Conservation (phyloP, 345 rosid genomes). For the Microcos paniculata region DNA sequence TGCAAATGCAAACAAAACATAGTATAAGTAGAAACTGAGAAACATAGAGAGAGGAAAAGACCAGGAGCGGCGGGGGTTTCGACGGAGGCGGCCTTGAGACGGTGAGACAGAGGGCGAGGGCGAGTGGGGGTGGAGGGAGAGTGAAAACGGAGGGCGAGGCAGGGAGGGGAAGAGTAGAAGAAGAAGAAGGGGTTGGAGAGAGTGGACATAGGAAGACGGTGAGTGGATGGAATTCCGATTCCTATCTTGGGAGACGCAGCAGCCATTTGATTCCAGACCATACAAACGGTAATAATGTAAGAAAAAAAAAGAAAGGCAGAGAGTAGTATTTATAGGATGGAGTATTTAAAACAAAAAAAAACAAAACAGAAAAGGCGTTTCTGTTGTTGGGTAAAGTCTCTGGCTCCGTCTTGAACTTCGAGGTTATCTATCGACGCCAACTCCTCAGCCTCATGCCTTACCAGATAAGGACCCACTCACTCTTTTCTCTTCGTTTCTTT, state of each 20-base stretch:
- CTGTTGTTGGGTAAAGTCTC: no score
- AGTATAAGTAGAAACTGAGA: background rate
- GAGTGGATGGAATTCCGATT: slow-evolving; percentile 17
- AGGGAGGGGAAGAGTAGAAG: slow-evolving; percentile 31
- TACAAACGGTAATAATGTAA: slow-evolving; percentile 20
- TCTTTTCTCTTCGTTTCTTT: no score
- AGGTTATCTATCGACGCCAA: no score
- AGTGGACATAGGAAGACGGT: slow-evolving; percentile 32
- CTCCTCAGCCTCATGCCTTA: no score
- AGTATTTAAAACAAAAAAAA: no score
- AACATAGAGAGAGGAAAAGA: slow-evolving; percentile 17
- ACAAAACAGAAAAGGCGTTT: no score
- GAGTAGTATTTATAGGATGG: background rate
- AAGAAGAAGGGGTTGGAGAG: slow-evolving; percentile 39
- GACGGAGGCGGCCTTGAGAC: slow-evolving; percentile 64
- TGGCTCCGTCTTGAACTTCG: no score
- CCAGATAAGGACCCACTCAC: no score
- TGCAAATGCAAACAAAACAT: background rate
- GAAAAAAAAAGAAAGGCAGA: background rate
- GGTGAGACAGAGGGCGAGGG: slow-evolving; percentile 44
- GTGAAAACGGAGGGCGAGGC: slow-evolving; percentile 34
- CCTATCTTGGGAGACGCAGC: slow-evolving; percentile 35
- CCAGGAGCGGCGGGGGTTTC: slow-evolving; percentile 44
- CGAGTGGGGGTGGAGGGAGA: slow-evolving; percentile 33
- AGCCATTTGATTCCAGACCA: slow-evolving; percentile 50